These are phyloP conservation scores for Magnusiomyces magnusii DNA, from an alignment of 1,139 yeast genomes.

Conservation along the genomic window DNA sequence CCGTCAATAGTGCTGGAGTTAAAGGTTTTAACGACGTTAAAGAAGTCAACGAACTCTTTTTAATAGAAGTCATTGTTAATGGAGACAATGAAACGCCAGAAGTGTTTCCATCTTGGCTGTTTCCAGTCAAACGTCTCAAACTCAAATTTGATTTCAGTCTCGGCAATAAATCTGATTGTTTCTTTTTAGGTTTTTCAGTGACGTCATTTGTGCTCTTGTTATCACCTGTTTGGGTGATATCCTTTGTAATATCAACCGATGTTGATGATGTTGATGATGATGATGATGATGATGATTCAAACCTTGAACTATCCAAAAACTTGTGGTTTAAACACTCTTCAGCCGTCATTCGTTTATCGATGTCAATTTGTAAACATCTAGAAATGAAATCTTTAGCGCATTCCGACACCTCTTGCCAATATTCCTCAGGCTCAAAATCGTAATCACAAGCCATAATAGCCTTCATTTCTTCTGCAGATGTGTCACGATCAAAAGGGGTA, in stretches of 20 bases:
- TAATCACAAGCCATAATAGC: constrained; percentile 54
- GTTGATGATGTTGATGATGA: too few species aligned
- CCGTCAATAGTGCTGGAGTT: too few species aligned
- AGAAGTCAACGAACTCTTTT: too few species aligned
- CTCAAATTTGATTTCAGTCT: constrained; percentile 30
- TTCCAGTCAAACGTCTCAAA: constrained; percentile 19
- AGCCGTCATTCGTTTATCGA: constrained; percentile 43
- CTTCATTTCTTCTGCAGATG: constrained; percentile 58
- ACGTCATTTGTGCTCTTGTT: background rate
- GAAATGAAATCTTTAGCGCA: constrained; percentile 53
- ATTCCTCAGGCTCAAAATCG: constrained; percentile 52
- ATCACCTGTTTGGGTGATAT: background rate
- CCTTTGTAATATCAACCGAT: too few species aligned
- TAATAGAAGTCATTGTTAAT: too few species aligned
- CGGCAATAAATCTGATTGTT: constrained; percentile 32
- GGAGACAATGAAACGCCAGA: constrained; percentile 12
- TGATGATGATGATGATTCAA: constrained; percentile 12
- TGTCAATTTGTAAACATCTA: constrained; percentile 47
- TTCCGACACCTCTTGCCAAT: constrained; percentile 49
- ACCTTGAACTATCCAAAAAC: constrained; percentile 32
- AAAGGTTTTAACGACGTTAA: too few species aligned
- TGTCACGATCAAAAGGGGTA: constrained; percentile 73
- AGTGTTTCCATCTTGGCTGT: constrained; percentile 9
- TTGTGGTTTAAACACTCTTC: constrained; percentile 44
- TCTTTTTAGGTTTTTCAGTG: constrained; percentile 14